Base-by-base conservation (phyloP, 495 filamentous ascomycete species). In the Penicillium egyptiacum region DNA sequence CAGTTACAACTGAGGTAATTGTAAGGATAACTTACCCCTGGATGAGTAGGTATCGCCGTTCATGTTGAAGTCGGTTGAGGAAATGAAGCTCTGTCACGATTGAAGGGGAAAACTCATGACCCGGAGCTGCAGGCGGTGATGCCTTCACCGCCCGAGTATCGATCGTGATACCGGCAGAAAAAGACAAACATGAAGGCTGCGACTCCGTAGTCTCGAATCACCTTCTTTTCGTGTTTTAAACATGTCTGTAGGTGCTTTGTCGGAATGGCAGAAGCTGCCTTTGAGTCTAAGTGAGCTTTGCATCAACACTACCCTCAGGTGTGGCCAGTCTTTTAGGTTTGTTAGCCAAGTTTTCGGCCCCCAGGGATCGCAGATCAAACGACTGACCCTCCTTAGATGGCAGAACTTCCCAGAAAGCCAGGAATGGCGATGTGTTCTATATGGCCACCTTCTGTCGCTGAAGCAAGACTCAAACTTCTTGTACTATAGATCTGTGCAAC, bases 361-460 rank as follows among this genome's bases (percentile, higher is more conserved):
- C 35, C 35, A n/a, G 7, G 35, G 20, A 48, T 43, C 45, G 6
- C 16, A 23, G 12, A 25, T 3, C 19, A 40, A n/a, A 9, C 8
- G 20, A 33, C 59, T 69, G 26, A 69, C 51, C 55, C 39, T 47
- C 51, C 22, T 5, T 49, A 87, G 94, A 77, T 98, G 94, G 94
- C 88, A 87, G 45, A 89, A 90, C 58, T 81, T 76, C 40, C 69
- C 90, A 48, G 78, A 79, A 48, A 81, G 82, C 17, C 82, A 91
- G 63, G 88, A 94, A 82, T 98, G 95, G 94, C 88, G 90, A 54
- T 95, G 91, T 66, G 88, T 89, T 43, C 83, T 99, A 12, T 83
- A 88, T 61, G 92, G 92, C 14, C 86, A 90, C 28, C 82, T 99
- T 12, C 62, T 99, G 3, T 91, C 88, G 5, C 77, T 99, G 26